A percentile compares a stretch with the other conserved stretches of the same genome.
Evolutionary conservation across 2,329 filamentous ascomycete genomes (phyloP).

Genomic region (Colletotrichum sp.): DNA sequence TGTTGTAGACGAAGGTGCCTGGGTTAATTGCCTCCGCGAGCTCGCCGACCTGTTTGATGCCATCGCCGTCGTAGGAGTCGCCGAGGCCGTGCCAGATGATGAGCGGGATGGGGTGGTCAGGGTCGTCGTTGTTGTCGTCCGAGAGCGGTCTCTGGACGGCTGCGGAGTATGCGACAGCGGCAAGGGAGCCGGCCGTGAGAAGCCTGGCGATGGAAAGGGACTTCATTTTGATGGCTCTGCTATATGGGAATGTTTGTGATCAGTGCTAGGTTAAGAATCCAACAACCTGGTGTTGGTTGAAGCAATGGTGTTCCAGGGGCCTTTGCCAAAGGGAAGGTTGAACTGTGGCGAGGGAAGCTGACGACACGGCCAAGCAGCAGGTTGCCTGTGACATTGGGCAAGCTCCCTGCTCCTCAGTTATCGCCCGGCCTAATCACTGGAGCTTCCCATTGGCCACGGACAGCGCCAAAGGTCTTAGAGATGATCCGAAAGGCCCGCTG

Average conservation of each 20-base stretch:
- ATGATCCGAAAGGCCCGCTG: neutral
- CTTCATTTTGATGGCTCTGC: constrained; percentile 28
- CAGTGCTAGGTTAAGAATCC: neutral
- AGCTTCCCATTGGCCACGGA: constrained; percentile 24
- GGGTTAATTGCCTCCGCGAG: constrained; percentile 77
- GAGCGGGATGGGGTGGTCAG: constrained; percentile 75
- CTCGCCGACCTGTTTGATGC: constrained; percentile 73
- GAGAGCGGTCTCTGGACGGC: constrained; percentile 9
- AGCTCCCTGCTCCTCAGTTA: neutral
- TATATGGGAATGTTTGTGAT: neutral
- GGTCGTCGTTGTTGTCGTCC: constrained; percentile 48
- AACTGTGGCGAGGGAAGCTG: constrained; percentile 25
- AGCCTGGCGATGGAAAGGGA: constrained; percentile 37
- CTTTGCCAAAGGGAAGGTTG: neutral
- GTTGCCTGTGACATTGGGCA: constrained; percentile 28
- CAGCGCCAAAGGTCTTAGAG: neutral
- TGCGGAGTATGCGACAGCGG: constrained; percentile 24
- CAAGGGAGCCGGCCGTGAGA: constrained; percentile 31
- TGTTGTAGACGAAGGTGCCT: constrained; percentile 82
- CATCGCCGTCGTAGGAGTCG: constrained; percentile 78
- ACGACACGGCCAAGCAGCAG: constrained; percentile 20
- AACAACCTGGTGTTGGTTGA: neutral
- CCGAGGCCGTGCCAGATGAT: constrained; percentile 91
- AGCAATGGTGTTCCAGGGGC: neutral
- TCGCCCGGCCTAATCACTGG: neutral